Base-by-base conservation (phyloP, 345 rosid genomes). In the Erucastrum elatum region DNA sequence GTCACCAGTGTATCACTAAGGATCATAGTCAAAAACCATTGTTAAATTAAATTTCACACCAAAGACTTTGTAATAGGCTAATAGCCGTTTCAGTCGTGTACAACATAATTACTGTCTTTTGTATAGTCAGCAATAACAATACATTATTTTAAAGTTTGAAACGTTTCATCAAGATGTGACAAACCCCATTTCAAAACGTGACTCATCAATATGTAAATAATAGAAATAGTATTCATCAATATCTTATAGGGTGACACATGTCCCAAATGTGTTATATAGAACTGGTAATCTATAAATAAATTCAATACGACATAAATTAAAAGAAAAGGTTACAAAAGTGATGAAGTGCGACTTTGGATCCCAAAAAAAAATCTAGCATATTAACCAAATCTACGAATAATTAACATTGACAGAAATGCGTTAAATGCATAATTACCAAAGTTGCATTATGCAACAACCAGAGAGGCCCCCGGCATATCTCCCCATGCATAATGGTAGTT, bases 401-500 rank as follows among this genome's bases (percentile, higher is more conserved):
- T 27, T 8, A 41, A 46, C 76, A 72, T 10, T 34, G 34, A 13
- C 31, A 37, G 31, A 71, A 34, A 64, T 63, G 30, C 46, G 44
- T 77, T 64, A 64, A 51, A 51, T 60, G 27, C 29, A 60, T 41
- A 17, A 5, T n/a, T 25, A 76, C 49, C 1, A 59, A 67, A 35
- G 21, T n/a, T 35, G 71, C 37, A 15, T 66, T 34, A 56, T 34
- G 17, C 68, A 46, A 76, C 53, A 61, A 61, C 55, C 16, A 4
- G 70, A 49, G 55, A 41, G 65, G 66, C n/a, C 11, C 66, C n/a
- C 75, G 5, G 55, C 76, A 39, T 71, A 65, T 71, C 76, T 71
- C n/a, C 13, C 1, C 56, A 68, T 41, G 51, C 53, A 60, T 68
- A 29, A 17, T 68, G 44, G 11, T 56, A 64, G 46, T 78, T 71